Conservation (phyloP, 116 monocot genomes). For the Cymodocea nodosa region DNA sequence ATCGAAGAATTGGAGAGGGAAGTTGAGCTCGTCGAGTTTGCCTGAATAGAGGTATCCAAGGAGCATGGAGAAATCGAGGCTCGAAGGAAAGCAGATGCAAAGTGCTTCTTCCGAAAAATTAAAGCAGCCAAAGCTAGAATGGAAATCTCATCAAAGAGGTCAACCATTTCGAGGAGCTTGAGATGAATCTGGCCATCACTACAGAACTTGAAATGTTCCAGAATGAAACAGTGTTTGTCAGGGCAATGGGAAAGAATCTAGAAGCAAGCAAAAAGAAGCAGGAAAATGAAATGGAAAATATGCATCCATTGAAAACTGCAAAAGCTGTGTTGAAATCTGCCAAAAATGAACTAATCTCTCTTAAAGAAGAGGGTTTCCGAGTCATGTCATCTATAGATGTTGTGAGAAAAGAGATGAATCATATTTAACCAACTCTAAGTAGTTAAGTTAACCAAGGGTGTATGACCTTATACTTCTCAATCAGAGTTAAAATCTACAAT, state of each 20-base stretch:
- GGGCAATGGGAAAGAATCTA: conserved; percentile 38
- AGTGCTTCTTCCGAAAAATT: conserved; percentile 21
- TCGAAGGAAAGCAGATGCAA: conserved; percentile 24
- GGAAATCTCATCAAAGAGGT: conserved; percentile 21
- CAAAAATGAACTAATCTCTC: conserved; percentile 33
- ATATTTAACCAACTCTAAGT: too few relatives aligned
- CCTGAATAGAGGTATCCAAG: conserved; percentile 66
- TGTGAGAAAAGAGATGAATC: conserved; percentile 31
- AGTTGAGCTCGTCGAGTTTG: conserved; percentile 74
- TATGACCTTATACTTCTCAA: too few relatives aligned
- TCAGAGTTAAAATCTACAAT: too few relatives aligned
- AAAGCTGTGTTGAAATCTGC: conserved; percentile 29
- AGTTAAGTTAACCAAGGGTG: too few relatives aligned
- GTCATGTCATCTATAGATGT: conserved; percentile 68
- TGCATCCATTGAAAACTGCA: background rate
- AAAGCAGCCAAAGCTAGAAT: conserved; percentile 25
- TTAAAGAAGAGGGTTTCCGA: conserved; percentile 57
- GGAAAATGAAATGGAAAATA: background rate
- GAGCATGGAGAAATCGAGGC: conserved; percentile 50
- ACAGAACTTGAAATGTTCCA: conserved; percentile 49
- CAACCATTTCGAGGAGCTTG: conserved; percentile 21
- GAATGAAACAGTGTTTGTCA: conserved; percentile 42
- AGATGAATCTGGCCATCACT: conserved; percentile 38
- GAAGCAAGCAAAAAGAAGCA: background rate
- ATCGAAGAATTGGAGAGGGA: conserved; percentile 33